A percentile compares a stretch with the other conserved stretches of the same genome.
Conservation (phyloP, 495 filamentous ascomycete species). For the Penicillium pancosmium region DNA sequence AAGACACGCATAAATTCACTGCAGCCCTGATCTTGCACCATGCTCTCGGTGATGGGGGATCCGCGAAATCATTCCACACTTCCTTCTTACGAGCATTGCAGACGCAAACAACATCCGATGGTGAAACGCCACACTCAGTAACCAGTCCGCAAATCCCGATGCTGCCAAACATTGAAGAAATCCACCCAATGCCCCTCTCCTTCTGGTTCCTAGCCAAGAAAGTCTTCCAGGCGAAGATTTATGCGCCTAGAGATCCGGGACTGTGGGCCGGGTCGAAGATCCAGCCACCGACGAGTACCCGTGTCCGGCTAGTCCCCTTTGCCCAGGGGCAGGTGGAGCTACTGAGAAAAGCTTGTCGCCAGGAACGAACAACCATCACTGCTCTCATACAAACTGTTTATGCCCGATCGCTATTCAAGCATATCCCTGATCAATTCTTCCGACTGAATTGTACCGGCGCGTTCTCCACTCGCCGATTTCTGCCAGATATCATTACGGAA, state of each 20-base stretch:
- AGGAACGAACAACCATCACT: slow-evolving; percentile 41
- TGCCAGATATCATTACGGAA: slow-evolving; percentile 34
- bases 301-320: slow-evolving; percentile 24
- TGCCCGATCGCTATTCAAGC: slow-evolving; percentile 36
- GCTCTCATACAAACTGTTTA: slow-evolving; percentile 36
- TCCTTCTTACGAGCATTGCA: slow-evolving; percentile 34
- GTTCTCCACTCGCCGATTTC: slow-evolving; percentile 40
- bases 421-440: slow-evolving; percentile 28
- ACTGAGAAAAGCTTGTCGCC: slow-evolving; percentile 30
- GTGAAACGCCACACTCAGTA: slow-evolving; percentile 27
- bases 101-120: slow-evolving; percentile 8
- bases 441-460: slow-evolving; percentile 25
- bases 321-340: slow-evolving; percentile 20
- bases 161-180: slow-evolving; percentile 31
- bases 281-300: slow-evolving; percentile 21
- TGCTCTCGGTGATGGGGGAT: slow-evolving; percentile 37
- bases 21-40: slow-evolving; percentile 44
- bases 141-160: slow-evolving; percentile 32
- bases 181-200: slow-evolving; percentile 32
- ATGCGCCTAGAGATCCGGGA: slow-evolving; percentile 18
- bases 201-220: slow-evolving; percentile 24
- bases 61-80: slow-evolving; percentile 39
- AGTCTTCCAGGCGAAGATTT: slow-evolving; percentile 34
- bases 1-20: slow-evolving; percentile 30
- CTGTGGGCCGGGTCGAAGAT: slow-evolving; percentile 32